These are phyloP conservation scores for Fistulina hepatica DNA, from an alignment of 1,284 basidiomycete genomes.

Conservation along the genomic window DNA sequence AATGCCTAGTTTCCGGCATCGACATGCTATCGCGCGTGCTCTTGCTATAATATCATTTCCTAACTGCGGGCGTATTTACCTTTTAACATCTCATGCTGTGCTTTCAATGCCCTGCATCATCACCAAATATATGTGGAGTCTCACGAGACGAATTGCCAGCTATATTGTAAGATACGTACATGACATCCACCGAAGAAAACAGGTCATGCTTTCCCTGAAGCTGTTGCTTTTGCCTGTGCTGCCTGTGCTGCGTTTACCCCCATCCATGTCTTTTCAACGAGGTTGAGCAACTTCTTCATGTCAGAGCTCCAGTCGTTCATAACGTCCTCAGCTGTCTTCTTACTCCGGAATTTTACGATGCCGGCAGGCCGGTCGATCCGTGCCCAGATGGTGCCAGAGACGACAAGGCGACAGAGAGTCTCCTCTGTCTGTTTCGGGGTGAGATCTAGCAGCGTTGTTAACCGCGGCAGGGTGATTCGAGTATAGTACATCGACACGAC, in stretches of 20 bases:
- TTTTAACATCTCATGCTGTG: no score
- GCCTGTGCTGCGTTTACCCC: slow-evolving; percentile 79
- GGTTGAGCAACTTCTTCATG: slow-evolving; percentile 77
- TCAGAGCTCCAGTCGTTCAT: slow-evolving; percentile 97
- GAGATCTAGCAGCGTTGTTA: slow-evolving; percentile 85
- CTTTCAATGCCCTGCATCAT: no score
- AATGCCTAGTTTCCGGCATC: no score
- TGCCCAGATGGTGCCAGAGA: slow-evolving; percentile 86
- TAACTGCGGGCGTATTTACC: no score
- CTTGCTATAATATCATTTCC: no score
- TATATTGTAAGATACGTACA: no score
- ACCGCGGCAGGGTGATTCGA: slow-evolving; percentile 75
- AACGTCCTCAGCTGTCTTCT: slow-evolving; percentile 73
- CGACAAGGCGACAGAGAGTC: slow-evolving; percentile 81
- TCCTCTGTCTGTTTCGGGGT: slow-evolving; percentile 76
- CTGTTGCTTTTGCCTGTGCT: slow-evolving; percentile 54
- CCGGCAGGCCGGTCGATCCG: slow-evolving; percentile 89
- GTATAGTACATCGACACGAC: slow-evolving; percentile 94
- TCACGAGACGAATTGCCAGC: no score
- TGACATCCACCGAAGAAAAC: background rate
- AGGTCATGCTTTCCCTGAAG: background rate
- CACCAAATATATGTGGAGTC: background rate
- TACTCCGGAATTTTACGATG: slow-evolving; percentile 77
- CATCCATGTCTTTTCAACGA: slow-evolving; percentile 86
- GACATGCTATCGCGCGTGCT: no score